Conservation (phyloP, 208 protist species). For the Wallacemonas sp. region DNA sequence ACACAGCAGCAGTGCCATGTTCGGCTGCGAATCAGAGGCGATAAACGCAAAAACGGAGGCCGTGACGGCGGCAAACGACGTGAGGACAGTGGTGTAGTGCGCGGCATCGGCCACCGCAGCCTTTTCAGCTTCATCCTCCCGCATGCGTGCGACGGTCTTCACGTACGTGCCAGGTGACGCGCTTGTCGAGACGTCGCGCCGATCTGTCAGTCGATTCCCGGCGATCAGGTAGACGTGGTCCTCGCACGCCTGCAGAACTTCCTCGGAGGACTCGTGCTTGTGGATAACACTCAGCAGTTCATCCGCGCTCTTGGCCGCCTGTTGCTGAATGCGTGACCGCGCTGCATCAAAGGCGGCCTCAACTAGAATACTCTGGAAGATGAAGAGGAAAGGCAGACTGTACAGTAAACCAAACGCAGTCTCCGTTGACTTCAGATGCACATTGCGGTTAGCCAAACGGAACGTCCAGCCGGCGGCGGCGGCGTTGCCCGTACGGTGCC, state of each 20-base stretch:
- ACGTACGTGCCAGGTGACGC: background rate
- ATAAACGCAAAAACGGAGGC: conserved; percentile 52
- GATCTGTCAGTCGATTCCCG: conserved; percentile 1
- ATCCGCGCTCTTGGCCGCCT: conserved; percentile 8
- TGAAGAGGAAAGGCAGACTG: background rate
- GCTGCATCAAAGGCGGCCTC: background rate
- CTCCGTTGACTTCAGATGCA: background rate
- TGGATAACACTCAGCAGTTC: background rate
- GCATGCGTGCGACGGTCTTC: background rate
- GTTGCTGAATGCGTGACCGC: background rate
- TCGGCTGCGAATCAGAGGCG: conserved; percentile 31
- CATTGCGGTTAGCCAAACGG: background rate
- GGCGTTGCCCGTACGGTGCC: background rate
- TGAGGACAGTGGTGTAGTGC: conserved; percentile 48
- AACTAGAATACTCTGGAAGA: background rate
- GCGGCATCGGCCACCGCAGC: conserved; percentile 33
- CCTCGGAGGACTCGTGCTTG: background rate
- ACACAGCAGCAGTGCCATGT: conserved; percentile 62
- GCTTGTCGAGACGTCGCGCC: too few species aligned
- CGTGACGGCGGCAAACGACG: conserved; percentile 30
- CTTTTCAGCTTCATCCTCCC: conserved; percentile 9
- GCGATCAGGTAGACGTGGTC: conserved; percentile 4
- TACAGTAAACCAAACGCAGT: background rate
- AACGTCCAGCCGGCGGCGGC: background rate
- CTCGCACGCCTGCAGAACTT: background rate